phyloP scores from a whole-genome alignment of 1,284 basidiomycete genomes.

The Tilletia walkeri region DNA sequence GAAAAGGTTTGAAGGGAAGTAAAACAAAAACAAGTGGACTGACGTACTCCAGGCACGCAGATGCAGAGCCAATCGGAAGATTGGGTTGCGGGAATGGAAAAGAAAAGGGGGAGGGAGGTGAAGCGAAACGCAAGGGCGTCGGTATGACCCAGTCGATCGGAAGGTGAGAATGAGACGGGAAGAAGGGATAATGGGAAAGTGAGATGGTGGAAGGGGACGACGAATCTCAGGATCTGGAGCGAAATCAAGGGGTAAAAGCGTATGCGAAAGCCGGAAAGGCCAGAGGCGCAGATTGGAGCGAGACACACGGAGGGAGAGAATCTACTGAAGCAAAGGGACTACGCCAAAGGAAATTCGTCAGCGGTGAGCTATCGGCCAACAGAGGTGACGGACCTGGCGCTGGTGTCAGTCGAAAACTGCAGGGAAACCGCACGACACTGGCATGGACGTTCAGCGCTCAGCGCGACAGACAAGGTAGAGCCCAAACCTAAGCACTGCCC shows the following conservation, averaged over 20 bases:
- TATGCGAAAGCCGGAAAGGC: background rate
- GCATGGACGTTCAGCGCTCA: no score
- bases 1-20: conserved; percentile 20
- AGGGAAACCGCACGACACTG: no score
- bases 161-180: conserved; percentile 6
- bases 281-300: background rate
- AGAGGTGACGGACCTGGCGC: no score
- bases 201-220: conserved; percentile 4
- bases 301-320: no score
- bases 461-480: no score
- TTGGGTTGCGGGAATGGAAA: conserved; percentile 18
- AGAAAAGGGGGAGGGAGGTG: conserved; percentile 16
- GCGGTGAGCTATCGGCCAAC: no score
- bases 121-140: background rate
- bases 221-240: background rate
- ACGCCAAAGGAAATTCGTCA: no score
- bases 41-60: conserved; percentile 31
- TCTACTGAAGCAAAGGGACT: no score
- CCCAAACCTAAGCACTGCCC: no score
- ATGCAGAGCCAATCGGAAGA: background rate
- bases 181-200: conserved; percentile 6
- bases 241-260: conserved; percentile 1
- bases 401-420: no score
- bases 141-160: background rate
- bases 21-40: conserved; percentile 27